Base-by-base conservation (phyloP, 345 rosid genomes). In the Salix koriyanagi region DNA sequence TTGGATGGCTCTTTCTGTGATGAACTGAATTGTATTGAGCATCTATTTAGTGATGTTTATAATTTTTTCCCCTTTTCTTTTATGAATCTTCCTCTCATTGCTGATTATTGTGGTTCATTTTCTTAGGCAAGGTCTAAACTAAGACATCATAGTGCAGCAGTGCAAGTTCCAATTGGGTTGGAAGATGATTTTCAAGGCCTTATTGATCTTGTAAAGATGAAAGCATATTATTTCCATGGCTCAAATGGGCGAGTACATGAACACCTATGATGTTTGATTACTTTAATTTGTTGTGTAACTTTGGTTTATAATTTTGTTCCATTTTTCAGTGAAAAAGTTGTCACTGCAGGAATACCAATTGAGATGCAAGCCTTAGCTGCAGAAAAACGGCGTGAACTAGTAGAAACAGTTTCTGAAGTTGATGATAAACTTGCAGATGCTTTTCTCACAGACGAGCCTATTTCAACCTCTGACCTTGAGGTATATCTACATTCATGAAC, bases 111-210 rank as follows among this genome's bases (percentile, higher is more conserved):
- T 70, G 52, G 75, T 70, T 79, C 50, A 36, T 69, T 41, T 65
- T 70, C 23, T 69, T 76, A 96, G 99, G 96, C 99, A 70, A 91
- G 98, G 87, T 73, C 94, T 66, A 96, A 96, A 88, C 92, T 96
- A 34, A 87, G 97, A 74, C 99, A 96, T 78, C 96, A 96, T 77
- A 89, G 91, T 80, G 99, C 99, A 60, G 98, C 98, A 60, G 90
- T 96, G 76, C 99, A 96, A 89, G 96, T 87, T 78, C 99, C 99
- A 9, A 91, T 96, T 69, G 98, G 99, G 70, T 67, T 96, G 85
- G 99, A 96, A 79, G 99, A 94, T 30, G 80, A 92, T 61, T 96
- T 92, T 65, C 73, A 89, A 82, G 99, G 99, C 80, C 97, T 96
- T 74, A 75, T 94, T 69, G 99, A 96, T 79, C 94, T 96, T 79